Base-by-base conservation (phyloP, 768 basidiomycete species). In the Calvatia gigantea region DNA sequence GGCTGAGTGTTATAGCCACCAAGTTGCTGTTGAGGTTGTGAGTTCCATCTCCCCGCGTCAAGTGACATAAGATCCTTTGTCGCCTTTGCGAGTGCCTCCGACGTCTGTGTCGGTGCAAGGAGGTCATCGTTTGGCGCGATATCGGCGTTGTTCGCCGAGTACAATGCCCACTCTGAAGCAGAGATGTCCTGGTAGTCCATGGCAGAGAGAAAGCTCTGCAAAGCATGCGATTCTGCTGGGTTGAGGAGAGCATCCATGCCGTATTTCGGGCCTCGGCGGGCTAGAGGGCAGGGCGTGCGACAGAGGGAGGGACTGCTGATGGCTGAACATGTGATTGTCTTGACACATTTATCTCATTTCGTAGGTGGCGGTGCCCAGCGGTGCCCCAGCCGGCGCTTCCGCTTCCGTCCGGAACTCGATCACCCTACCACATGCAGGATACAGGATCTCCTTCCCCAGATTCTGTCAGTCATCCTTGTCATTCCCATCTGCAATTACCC, bases 21-120 rank as follows among this genome's bases (percentile, higher is more conserved):
- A 56, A 60, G 60, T 58, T 66, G 57, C 54, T 58, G 53, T 41
- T 59, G 61, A 48, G 62, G 58, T 51, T 60, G 60, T 27, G 54
- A 55, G 17, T 50, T 54, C 75, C 73, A 83, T 6, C 65, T 69
- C 12, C 69, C 75, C 25, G 73, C 61, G 56, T 87, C 87, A 25
- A 91, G 75, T 3, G 87, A 76, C 84, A 93, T 90, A 41, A 93
- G 81, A 68, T 91, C 88, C 68, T 88, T 90, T 0, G 90, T 92
- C 0, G 89, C 89, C 69, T 86, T 87, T 51, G 86, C 72, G 51
- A 93, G 78, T 1, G 84, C 84, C 51, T 87, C 84, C 55, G 75
- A 83, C 57, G 81, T 82, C 54, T 73, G 80, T 50, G 78, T 69
- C 9, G 70, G 65, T 14, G 62, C 56, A 19, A 77, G 73, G 61